A percentile compares a stretch with the other conserved stretches of the same genome.
Evolutionary conservation across 106 monocot species (phyloP).

Genomic region (Phalaenopsis aphrodite): DNA sequence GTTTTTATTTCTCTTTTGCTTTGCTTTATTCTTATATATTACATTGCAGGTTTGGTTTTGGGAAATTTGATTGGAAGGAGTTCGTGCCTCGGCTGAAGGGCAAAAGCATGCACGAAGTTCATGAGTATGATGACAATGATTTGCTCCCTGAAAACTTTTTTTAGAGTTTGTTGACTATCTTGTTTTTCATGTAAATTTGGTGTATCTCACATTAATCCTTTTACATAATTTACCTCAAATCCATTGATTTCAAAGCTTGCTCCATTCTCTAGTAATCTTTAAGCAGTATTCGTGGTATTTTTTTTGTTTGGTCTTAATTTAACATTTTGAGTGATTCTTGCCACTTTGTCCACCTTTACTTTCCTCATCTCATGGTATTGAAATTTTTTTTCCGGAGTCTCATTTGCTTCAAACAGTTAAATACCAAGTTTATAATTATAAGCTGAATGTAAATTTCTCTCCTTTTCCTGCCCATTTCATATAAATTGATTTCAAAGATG

Average conservation of each 20-base stretch:
- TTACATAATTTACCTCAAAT: background rate
- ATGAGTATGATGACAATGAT: slow-evolving; percentile 52
- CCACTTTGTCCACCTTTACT: background rate
- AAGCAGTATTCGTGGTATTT: background rate
- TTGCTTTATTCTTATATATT: background rate
- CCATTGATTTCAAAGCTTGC: background rate
- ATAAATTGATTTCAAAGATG: too few relatives aligned
- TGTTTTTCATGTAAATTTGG: background rate
- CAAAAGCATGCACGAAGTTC: slow-evolving; percentile 67
- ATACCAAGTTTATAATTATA: background rate
- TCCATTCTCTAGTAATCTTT: background rate
- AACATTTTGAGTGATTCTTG: background rate
- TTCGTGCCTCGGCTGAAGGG: slow-evolving; percentile 82
- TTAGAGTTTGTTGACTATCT: background rate
- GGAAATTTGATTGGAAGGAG: slow-evolving; percentile 90
- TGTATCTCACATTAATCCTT: background rate
- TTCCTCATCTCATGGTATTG: background rate
- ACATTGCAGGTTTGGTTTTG: slow-evolving; percentile 78
- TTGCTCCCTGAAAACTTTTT: background rate
- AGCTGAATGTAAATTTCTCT: background rate
- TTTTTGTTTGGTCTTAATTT: background rate
- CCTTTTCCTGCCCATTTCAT: too few relatives aligned
- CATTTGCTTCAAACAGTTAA: background rate
- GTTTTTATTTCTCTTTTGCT: slow-evolving; percentile 6
- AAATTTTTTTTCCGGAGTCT: background rate